Conservation (phyloP, 176 grass and related monocot genomes). For the Stipa capillata region DNA sequence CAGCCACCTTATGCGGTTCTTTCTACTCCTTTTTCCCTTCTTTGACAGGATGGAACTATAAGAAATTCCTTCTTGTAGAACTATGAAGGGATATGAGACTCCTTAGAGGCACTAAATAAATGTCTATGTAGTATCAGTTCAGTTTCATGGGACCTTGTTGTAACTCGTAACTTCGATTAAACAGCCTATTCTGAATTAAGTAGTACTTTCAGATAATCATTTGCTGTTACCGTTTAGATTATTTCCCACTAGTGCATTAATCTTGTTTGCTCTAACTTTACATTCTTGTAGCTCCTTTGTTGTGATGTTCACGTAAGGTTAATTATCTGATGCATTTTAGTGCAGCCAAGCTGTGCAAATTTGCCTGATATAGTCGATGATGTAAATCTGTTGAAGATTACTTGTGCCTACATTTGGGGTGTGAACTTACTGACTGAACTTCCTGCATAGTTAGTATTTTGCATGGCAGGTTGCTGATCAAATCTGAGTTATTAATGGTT, state of each 20-base stretch:
- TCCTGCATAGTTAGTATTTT: slow-evolving; percentile 16
- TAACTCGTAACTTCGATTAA: slow-evolving; percentile 55
- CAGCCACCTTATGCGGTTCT: slow-evolving; percentile 17
- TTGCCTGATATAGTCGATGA: neutral
- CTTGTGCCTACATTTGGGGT: neutral
- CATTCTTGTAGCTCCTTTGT: neutral
- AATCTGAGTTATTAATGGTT: slow-evolving; percentile 43
- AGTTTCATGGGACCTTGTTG: slow-evolving; percentile 39
- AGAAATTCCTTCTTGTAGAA: slow-evolving; percentile 42
- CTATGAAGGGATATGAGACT: slow-evolving; percentile 57
- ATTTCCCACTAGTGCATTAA: neutral
- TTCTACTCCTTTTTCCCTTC: slow-evolving; percentile 27
- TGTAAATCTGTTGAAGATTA: slow-evolving; percentile 28
- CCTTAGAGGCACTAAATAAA: slow-evolving; percentile 51
- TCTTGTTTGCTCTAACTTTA: slow-evolving; percentile 14
- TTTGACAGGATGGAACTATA: slow-evolving; percentile 45
- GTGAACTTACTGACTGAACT: slow-evolving; percentile 9
- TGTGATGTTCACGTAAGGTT: neutral
- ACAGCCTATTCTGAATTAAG: slow-evolving; percentile 24
- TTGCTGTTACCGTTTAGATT: neutral
- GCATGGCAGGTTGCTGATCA: slow-evolving; percentile 47
- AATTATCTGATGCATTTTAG: slow-evolving; percentile 11
- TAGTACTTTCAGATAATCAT: slow-evolving; percentile 23
- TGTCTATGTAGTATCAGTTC: slow-evolving; percentile 52
- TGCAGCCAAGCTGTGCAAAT: slow-evolving; percentile 13